Percentiles rank a stretch among this genome's conserved stretches.
These are phyloP conservation scores for Solanum rostratum DNA, from an alignment of 257 asterid genomes.

Conservation along the genomic window DNA sequence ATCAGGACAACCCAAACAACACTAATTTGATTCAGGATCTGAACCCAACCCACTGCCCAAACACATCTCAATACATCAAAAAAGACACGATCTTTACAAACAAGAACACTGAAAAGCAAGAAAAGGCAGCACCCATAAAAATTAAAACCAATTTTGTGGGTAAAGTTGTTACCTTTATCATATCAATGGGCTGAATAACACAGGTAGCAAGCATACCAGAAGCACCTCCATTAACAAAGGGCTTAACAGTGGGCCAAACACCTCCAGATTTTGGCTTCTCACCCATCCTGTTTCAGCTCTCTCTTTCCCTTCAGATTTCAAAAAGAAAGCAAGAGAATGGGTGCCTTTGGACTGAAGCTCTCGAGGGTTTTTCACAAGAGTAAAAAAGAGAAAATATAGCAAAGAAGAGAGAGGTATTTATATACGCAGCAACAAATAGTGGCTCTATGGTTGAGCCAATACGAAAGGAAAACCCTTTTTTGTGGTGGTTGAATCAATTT, in stretches of 20 bases:
- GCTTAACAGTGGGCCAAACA: slow-evolving; percentile 81
- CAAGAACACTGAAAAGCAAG: neutral
- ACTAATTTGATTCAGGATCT: slow-evolving; percentile 9
- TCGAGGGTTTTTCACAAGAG: neutral
- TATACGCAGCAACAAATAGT: slow-evolving; percentile 6
- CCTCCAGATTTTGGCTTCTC: slow-evolving; percentile 67
- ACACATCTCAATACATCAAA: neutral
- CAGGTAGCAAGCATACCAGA: slow-evolving; percentile 99
- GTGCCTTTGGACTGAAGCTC: neutral
- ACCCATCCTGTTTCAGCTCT: slow-evolving; percentile 4
- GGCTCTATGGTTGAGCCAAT: neutral
- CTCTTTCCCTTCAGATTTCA: slow-evolving; percentile 35
- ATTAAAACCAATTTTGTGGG: neutral
- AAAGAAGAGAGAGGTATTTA: neutral
- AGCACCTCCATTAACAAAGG: slow-evolving; percentile 82
- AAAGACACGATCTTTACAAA: neutral
- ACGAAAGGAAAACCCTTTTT: neutral
- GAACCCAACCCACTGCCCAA: neutral
- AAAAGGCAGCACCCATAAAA: neutral
- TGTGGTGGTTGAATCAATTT: neutral
- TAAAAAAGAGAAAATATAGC: neutral
- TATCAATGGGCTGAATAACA: slow-evolving; percentile 91
- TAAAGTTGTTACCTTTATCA: slow-evolving; percentile 62
- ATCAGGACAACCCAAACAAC: neutral
- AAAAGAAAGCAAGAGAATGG: neutral